A percentile compares a stretch with the other conserved stretches of the same genome.
phyloP scores from a whole-genome alignment of 2,329 filamentous ascomycete species.

The Samsoniella hepiali region DNA sequence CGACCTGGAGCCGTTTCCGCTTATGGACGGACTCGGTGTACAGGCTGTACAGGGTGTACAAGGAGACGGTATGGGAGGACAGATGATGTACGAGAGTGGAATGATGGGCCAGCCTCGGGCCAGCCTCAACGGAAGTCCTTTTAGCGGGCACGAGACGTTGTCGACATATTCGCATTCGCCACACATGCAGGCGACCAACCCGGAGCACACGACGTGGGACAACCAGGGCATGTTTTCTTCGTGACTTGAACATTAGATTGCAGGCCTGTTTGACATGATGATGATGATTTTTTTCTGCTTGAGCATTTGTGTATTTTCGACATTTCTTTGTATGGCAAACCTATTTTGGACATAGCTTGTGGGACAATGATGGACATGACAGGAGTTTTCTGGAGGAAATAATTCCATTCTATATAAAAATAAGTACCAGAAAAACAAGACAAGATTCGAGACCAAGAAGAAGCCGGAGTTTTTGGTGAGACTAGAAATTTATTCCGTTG shows the following conservation, averaged over 20 bases:
- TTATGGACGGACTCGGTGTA: conserved; percentile 33
- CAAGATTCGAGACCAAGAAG: background rate
- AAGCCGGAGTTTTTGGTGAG: background rate
- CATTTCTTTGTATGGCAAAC: too few relatives aligned
- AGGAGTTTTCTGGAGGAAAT: background rate
- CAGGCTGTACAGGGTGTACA: conserved; percentile 30
- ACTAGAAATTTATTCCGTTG: background rate
- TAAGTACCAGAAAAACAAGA: background rate
- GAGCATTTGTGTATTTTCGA: background rate
- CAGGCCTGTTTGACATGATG: conserved; percentile 1
- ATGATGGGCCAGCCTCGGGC: conserved; percentile 29
- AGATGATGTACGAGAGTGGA: conserved; percentile 30
- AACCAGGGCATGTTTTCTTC: conserved; percentile 21
- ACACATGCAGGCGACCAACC: conserved; percentile 28
- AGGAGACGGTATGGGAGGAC: conserved; percentile 26
- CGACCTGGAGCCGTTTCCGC: conserved; percentile 31
- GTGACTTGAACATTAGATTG: conserved; percentile 3
- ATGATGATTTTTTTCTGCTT: background rate
- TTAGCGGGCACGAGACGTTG: conserved; percentile 35
- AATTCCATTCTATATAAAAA: background rate
- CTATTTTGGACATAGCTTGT: background rate
- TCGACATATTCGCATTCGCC: conserved; percentile 37
- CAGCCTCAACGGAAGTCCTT: conserved; percentile 35
- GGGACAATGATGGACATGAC: background rate
- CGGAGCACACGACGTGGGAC: conserved; percentile 25